Percentiles rank a stretch among this genome's conserved stretches.
Conservation (phyloP, 2,329 filamentous ascomycete species). For the Epichloe bromicola region DNA sequence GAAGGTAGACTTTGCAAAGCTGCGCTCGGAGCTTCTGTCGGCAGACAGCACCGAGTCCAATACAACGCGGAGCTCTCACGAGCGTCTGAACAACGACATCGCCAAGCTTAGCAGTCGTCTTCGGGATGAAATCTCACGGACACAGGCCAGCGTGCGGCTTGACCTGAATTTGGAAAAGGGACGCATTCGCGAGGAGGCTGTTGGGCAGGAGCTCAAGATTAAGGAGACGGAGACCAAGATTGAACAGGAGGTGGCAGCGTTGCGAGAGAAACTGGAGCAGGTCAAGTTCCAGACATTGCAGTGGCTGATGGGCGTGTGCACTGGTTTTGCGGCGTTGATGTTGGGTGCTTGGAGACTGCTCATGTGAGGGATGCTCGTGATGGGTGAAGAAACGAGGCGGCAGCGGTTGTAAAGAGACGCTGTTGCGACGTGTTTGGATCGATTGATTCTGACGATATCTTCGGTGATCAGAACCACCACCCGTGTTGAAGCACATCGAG, state of each 20-base stretch:
- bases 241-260: slow-evolving; percentile 85
- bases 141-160: slow-evolving; percentile 81
- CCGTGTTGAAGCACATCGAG: neutral
- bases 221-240: slow-evolving; percentile 98
- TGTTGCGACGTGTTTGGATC: neutral
- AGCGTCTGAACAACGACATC: slow-evolving; percentile 85
- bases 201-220: slow-evolving; percentile 92
- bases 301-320: slow-evolving; percentile 85
- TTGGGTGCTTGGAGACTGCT: slow-evolving; percentile 59
- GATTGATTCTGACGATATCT: too few species aligned
- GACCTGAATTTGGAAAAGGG: slow-evolving; percentile 96
- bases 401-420: neutral
- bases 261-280: slow-evolving; percentile 85
- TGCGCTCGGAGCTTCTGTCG: slow-evolving; percentile 84
- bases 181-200: slow-evolving; percentile 88
- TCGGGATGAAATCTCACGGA: slow-evolving; percentile 86
- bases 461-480: too few species aligned
- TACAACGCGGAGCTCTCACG: slow-evolving; percentile 78
- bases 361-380: slow-evolving; percentile 32
- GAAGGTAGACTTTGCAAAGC: slow-evolving; percentile 96
- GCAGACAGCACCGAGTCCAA: slow-evolving; percentile 85
- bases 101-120: slow-evolving; percentile 83
- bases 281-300: slow-evolving; percentile 98
- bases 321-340: slow-evolving; percentile 52
- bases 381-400: neutral